Base-by-base conservation (phyloP, 2,329 filamentous ascomycete species). In the Aspergillus candidus region DNA sequence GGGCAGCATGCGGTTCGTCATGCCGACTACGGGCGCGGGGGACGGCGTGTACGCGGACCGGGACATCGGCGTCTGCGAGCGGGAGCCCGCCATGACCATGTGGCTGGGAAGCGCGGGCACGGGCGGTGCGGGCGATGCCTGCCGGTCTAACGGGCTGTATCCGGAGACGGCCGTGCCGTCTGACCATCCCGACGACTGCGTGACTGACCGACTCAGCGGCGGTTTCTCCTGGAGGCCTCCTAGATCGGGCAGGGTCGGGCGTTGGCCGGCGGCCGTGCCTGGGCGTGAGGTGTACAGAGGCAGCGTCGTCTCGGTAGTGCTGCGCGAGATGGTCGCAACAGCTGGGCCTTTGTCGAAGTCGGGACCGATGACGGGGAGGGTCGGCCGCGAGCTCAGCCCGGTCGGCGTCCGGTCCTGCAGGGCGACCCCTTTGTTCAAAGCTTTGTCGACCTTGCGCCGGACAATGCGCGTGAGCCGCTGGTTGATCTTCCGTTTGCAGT, bases 401-500 rank as follows among this genome's bases (percentile, higher is more conserved):
- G 66, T 71, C 64, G 51, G 71, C 56, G 76, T 79, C 49, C 73
- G 75, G 62, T 85, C 72, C 63, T 59, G 70, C 62, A 63, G 68
- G 63, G 62, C 69, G 43, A 81, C 82, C 41, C 93, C 85, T 56
- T 89, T 88, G 40, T 83, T 85, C 18, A 97, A 70, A 0, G 89
- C 91, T 65, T 88, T 90, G 68, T 93, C 88, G 57, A 95, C 86
- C 69, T 93, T 96, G 57, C 75, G 78, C 43, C 82, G 82, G 4
- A 97, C 90, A 53, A 97, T 93, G 54, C 82, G 82, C 60, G 85
- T 85, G 53, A 98, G 75, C 53, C 89, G 77, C 57, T 80, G 83
- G 68, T 94, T 94, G 63, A 95, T 84, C 72, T 97, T 97, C 36
- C 89, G 84, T 49, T 87, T 84, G 63, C 93, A 97, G 70, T 94